phyloP scores from a whole-genome alignment of 176 grass and related monocot species.

The Zoysia japonica region DNA sequence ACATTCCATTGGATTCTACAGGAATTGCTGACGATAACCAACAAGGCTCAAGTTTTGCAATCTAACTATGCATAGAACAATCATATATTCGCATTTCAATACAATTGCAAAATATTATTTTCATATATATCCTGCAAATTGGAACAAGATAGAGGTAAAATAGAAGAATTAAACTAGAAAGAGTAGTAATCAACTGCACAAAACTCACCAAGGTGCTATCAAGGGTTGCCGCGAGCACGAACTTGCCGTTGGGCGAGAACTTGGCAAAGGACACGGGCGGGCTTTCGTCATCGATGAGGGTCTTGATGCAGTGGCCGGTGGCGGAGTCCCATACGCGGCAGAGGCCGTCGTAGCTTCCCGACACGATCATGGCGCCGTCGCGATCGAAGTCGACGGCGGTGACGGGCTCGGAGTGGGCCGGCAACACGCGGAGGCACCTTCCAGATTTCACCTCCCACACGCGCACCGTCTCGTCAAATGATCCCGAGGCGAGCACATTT shows the following conservation, averaged over 20 bases:
- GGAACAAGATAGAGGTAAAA: neutral
- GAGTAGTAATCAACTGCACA: neutral
- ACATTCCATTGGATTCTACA: neutral
- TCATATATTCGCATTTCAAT: neutral
- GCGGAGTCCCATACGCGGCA: conserved; percentile 85
- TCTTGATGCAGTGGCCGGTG: conserved; percentile 87
- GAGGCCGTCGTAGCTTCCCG: conserved; percentile 78
- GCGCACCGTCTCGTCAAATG: conserved; percentile 91
- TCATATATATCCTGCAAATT: conserved; percentile 3
- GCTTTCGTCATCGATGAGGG: conserved; percentile 85
- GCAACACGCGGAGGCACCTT: conserved; percentile 79
- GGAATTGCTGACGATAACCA: neutral
- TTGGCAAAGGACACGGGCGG: conserved; percentile 74
- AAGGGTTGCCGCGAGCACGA: conserved; percentile 85
- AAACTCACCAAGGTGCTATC: conserved; percentile 86
- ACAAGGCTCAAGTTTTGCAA: neutral
- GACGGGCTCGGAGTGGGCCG: conserved; percentile 90
- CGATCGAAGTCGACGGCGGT: conserved; percentile 86
- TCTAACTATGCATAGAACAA: neutral
- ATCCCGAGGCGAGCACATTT: conserved; percentile 80
- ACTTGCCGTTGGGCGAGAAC: conserved; percentile 95
- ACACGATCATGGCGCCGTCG: conserved; percentile 77
- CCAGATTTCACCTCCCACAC: conserved; percentile 93
- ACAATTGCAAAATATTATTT: conserved; percentile 9
- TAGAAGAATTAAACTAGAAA: neutral